Conservation (phyloP, 305 asterid species). For the Withania somnifera region DNA sequence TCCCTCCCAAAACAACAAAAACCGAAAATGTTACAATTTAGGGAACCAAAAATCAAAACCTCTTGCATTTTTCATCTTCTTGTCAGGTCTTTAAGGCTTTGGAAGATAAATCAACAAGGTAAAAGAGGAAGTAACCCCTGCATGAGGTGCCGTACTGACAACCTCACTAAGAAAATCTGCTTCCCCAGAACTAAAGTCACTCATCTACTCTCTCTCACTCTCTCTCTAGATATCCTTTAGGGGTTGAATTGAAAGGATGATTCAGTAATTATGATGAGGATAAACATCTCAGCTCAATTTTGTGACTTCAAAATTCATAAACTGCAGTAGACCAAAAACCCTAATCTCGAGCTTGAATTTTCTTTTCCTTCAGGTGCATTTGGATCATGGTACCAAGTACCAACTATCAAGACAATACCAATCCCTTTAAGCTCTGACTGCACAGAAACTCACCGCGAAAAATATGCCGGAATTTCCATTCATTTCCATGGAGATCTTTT, state of each 20-base stretch:
- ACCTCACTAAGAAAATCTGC: not conserved
- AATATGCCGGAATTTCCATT: slow-evolving; percentile 95
- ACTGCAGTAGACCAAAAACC: not conserved
- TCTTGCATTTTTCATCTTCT: not conserved
- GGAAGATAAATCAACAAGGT: not conserved
- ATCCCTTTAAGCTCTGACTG: not conserved
- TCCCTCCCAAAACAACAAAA: not conserved
- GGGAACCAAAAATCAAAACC: not conserved
- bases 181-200: not conserved
- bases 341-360: not conserved
- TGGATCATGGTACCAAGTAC: not conserved
- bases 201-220: not conserved
- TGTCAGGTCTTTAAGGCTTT: not conserved
- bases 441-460: slow-evolving; percentile 58
- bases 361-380: not conserved
- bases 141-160: not conserved
- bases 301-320: not conserved
- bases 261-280: not conserved
- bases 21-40: not conserved
- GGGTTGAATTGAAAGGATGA: not conserved
- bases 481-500: slow-evolving; percentile 94
- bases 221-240: not conserved
- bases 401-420: not conserved
- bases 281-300: not conserved
- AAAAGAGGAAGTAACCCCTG: not conserved